Evolutionary conservation across 441 rosid genomes (phyloP).

Genomic region (Erysimum cheiri): DNA sequence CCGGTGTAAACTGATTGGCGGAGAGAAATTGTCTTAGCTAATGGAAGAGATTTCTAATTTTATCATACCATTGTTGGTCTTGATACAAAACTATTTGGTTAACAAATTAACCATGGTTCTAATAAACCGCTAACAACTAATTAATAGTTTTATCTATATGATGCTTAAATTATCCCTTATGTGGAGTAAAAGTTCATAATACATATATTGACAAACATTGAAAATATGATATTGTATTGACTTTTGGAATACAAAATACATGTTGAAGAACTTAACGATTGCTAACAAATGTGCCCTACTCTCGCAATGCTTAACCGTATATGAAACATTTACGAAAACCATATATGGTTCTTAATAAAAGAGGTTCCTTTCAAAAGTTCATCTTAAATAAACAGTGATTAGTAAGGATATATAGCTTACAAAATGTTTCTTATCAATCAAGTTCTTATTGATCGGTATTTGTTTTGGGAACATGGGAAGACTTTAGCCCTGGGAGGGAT

Average conservation of each 20-base stretch:
- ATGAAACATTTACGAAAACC: too few species aligned
- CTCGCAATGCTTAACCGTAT: too few species aligned
- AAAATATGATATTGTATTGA: not conserved
- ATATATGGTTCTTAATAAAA: too few species aligned
- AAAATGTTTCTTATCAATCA: too few species aligned
- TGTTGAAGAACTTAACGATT: not conserved
- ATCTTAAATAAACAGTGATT: too few species aligned
- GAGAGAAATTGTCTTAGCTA: not conserved
- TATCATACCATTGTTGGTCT: not conserved
- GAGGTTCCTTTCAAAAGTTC: too few species aligned
- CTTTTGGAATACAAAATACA: not conserved
- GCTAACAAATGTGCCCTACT: too few species aligned
- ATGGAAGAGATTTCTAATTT: not conserved
- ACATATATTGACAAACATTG: not conserved
- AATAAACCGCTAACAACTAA: not conserved
- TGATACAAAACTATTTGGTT: not conserved
- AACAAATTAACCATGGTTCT: not conserved
- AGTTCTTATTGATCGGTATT: too few species aligned
- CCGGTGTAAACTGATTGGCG: slow-evolving; percentile 23
- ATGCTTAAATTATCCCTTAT: not conserved
- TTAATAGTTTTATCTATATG: not conserved
- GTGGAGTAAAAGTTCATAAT: not conserved
- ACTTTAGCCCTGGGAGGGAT: too few species aligned
- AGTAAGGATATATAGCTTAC: too few species aligned
- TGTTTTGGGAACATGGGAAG: too few species aligned